Percentiles rank a stretch among this genome's conserved stretches.
These are phyloP conservation scores for Kernera saxatilis DNA, from an alignment of 345 rosid species.

Conservation along the genomic window DNA sequence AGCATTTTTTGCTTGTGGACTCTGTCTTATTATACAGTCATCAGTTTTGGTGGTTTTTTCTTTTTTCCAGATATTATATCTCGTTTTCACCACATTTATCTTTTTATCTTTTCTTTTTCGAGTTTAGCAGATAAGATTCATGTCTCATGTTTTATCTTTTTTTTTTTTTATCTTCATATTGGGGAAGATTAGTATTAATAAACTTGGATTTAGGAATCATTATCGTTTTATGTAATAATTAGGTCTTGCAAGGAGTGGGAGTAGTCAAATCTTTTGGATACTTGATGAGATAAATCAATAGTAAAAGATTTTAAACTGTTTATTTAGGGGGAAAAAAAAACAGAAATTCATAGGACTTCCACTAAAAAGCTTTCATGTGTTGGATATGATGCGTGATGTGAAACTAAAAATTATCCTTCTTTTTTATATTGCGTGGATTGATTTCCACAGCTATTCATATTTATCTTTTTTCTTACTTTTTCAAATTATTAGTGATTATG, in stretches of 20 bases:
- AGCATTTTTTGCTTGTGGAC: slow-evolving; percentile 11
- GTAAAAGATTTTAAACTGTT: not conserved
- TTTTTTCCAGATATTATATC: not conserved
- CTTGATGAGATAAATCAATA: slow-evolving; percentile 18
- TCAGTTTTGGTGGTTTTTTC: slow-evolving; percentile 15
- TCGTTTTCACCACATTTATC: slow-evolving; percentile 8
- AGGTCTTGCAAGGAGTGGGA: slow-evolving; percentile 19
- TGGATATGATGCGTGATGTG: slow-evolving; percentile 28
- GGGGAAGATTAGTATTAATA: slow-evolving; percentile 13
- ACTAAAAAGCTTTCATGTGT: slow-evolving; percentile 5
- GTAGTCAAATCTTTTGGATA: slow-evolving; percentile 30
- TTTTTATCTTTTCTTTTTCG: not conserved
- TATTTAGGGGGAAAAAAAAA: not conserved
- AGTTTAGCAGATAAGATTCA: not conserved
- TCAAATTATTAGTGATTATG: not conserved
- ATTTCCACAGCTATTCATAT: not conserved
- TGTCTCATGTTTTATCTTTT: not conserved
- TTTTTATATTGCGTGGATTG: not conserved
- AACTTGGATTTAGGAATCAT: slow-evolving; percentile 26
- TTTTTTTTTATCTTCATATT: not conserved
- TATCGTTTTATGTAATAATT: slow-evolving; percentile 10
- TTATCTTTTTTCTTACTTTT: not conserved
- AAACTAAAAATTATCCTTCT: not conserved
- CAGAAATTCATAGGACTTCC: slow-evolving; percentile 27
- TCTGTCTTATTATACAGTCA: slow-evolving; percentile 3